Evolutionary conservation across 2,329 filamentous ascomycete genomes (phyloP).

Genomic region (Fusarium sp.): DNA sequence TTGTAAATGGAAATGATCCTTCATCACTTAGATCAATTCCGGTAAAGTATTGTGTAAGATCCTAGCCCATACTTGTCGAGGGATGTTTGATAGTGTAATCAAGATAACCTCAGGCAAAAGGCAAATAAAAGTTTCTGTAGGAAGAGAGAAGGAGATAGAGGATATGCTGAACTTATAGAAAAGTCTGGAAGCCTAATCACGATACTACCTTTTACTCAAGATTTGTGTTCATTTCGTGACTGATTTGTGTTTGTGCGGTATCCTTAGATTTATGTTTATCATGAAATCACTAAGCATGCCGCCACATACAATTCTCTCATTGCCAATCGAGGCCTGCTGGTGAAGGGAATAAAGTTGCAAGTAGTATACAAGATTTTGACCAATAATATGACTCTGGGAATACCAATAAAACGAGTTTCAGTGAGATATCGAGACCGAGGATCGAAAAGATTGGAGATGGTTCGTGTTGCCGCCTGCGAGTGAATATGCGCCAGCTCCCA

Average conservation of each 20-base stretch:
- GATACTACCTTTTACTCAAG: rapidly evolving
- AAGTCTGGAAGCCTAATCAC: not conserved
- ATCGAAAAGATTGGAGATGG: rapidly evolving
- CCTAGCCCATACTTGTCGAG: rapidly evolving
- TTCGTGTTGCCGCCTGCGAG: too few relatives aligned
- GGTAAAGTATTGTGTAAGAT: too few relatives aligned
- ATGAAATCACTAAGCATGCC: not conserved
- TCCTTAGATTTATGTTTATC: not conserved
- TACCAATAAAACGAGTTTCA: rapidly evolving
- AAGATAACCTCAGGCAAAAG: too few relatives aligned
- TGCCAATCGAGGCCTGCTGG: too few relatives aligned
- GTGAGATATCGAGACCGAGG: rapidly evolving
- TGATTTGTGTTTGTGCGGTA: not conserved
- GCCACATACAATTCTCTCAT: not conserved
- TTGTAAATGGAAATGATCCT: not conserved
- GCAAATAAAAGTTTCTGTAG: not conserved
- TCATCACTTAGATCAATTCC: rapidly evolving
- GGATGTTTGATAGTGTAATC: rapidly evolving
- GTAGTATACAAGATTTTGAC: rapidly evolving
- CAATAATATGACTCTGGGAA: rapidly evolving
- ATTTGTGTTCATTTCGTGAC: not conserved
- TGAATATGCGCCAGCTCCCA: rapidly evolving
- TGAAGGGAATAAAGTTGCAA: not conserved
- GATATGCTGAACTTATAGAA: not conserved
- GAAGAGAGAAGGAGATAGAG: not conserved